Evolutionary conservation across 2,329 filamentous ascomycete species (phyloP).

Genomic region (Xylariaceae sp.): DNA sequence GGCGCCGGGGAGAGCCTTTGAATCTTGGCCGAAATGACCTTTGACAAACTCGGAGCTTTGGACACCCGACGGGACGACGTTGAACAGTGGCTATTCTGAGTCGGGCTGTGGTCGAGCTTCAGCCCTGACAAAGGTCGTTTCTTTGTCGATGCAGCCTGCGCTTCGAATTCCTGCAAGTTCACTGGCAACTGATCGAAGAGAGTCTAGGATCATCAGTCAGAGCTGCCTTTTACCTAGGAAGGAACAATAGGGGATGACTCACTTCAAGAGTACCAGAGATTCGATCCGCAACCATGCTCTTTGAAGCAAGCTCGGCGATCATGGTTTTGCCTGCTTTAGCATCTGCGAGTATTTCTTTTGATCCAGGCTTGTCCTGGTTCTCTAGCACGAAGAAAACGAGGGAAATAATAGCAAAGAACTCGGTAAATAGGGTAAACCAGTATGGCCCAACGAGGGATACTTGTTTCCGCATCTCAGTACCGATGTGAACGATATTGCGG

Average conservation of each 20-base stretch:
- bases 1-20: conserved; percentile 21
- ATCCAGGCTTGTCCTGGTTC: conserved; percentile 68
- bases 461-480: conserved; percentile 69
- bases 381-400: conserved; percentile 75
- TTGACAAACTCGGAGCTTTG: conserved; percentile 17
- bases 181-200: conserved; percentile 82
- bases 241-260: conserved; percentile 32
- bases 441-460: conserved; percentile 73
- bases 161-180: conserved; percentile 52
- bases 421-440: conserved; percentile 82
- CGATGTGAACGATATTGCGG: conserved; percentile 73
- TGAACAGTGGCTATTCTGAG: conserved; percentile 29
- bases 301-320: conserved; percentile 70
- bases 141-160: conserved; percentile 41
- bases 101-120: conserved; percentile 32
- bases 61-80: conserved; percentile 16
- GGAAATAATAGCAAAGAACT: conserved; percentile 75
- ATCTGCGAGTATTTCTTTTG: conserved; percentile 77
- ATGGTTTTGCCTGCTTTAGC: conserved; percentile 80
- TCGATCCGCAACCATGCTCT: conserved; percentile 82
- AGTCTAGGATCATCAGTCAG: conserved; percentile 43
- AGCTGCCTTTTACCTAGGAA: conserved; percentile 4
- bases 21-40: conserved; percentile 20
- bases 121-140: conserved; percentile 52
- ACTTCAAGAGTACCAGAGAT: conserved; percentile 75